Evolutionary conservation across 495 filamentous ascomycete species (phyloP).

Genomic region (Penicillium argentinense): DNA sequence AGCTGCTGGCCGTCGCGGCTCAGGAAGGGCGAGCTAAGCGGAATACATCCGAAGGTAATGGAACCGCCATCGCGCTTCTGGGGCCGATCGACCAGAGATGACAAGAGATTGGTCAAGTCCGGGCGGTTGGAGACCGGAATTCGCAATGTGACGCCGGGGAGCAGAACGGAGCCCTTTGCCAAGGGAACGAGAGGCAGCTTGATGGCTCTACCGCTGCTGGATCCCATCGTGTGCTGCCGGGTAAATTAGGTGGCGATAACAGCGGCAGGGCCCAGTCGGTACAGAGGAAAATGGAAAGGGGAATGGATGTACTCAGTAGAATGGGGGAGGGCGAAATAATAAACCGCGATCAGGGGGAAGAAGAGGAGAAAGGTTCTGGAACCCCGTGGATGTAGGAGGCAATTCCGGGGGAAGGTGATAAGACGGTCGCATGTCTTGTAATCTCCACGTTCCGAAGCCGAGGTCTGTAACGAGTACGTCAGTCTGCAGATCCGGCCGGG

Average conservation of each 20-base stretch:
- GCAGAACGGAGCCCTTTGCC: slow-evolving; percentile 69
- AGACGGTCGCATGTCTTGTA: slow-evolving; percentile 30
- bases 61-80: slow-evolving; percentile 61
- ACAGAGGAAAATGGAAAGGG: neutral
- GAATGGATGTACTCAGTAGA: slow-evolving; percentile 1
- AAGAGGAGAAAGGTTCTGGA: slow-evolving; percentile 32
- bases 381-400: slow-evolving; percentile 28
- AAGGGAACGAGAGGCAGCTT: slow-evolving; percentile 76
- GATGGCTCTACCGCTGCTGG: slow-evolving; percentile 43
- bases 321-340: slow-evolving; percentile 1
- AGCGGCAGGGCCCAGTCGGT: slow-evolving; percentile 7
- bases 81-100: slow-evolving; percentile 68
- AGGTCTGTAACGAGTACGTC: slow-evolving; percentile 30
- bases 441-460: slow-evolving; percentile 41
- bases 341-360: neutral
- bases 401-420: slow-evolving; percentile 36
- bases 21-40: slow-evolving; percentile 68
- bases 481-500: slow-evolving; percentile 7
- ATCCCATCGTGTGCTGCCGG: slow-evolving; percentile 36
- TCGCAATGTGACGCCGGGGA: slow-evolving; percentile 76
- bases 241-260: slow-evolving; percentile 8
- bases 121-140: slow-evolving; percentile 75
- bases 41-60: slow-evolving; percentile 79
- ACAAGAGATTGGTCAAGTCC: slow-evolving; percentile 80
- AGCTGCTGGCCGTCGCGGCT: slow-evolving; percentile 69